Evolutionary conservation across 306 rosid species (phyloP).

Genomic region (Rosa multiflora): DNA sequence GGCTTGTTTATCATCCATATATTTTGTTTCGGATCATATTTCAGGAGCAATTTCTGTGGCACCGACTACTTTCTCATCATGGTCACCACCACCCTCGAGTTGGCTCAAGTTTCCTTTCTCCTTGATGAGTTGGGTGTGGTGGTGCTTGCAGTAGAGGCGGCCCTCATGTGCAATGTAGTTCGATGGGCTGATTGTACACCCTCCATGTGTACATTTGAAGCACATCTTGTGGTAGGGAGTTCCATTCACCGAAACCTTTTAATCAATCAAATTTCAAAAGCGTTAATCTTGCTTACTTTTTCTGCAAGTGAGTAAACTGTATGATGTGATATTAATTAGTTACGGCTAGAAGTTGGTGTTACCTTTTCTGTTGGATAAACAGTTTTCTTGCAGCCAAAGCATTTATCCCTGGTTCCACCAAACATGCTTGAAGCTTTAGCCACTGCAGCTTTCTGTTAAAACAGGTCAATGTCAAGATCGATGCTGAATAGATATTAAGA

Average conservation of each 20-base stretch:
- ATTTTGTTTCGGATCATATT: slow-evolving; percentile 33
- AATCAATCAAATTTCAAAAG: not conserved
- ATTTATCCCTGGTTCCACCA: slow-evolving; percentile 95
- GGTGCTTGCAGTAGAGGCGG: slow-evolving; percentile 94
- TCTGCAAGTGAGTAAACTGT: not conserved
- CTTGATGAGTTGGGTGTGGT: slow-evolving; percentile 88
- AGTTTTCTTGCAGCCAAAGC: slow-evolving; percentile 89
- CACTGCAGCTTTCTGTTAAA: slow-evolving; percentile 66
- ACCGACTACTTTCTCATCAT: slow-evolving; percentile 49
- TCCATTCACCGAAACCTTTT: slow-evolving; percentile 89
- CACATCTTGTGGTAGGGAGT: slow-evolving; percentile 95
- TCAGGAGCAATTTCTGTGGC: slow-evolving; percentile 56
- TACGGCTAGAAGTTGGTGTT: slow-evolving; percentile 1
- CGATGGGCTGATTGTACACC: slow-evolving; percentile 94
- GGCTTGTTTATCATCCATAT: not conserved
- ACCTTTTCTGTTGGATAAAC: slow-evolving; percentile 99
- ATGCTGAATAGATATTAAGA: slow-evolving; percentile 10
- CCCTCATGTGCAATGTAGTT: slow-evolving; percentile 98
- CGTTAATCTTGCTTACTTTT: not conserved
- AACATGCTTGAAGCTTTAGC: slow-evolving; percentile 74
- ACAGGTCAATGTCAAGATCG: slow-evolving; percentile 20
- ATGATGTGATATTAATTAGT: not conserved
- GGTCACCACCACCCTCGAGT: slow-evolving; percentile 72
- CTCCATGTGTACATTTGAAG: slow-evolving; percentile 97
- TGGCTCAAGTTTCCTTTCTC: slow-evolving; percentile 97